Base-by-base conservation (phyloP, 306 rosid genomes). In the Corylus americana region DNA sequence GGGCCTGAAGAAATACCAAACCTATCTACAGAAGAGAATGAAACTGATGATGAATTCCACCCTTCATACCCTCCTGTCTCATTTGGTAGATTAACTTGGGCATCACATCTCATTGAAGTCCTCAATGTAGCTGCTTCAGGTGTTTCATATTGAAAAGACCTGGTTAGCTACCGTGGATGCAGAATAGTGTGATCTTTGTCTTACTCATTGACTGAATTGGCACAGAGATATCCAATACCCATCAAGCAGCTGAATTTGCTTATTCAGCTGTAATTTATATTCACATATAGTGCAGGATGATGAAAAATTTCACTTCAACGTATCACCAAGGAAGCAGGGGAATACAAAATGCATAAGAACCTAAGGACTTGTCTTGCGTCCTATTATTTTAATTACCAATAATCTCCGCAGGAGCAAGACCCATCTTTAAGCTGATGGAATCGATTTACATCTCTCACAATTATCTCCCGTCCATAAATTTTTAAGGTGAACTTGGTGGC, bases 251-350 rank as follows among this genome's bases (percentile, higher is more conserved):
- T 90, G 94, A 80, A 93, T 89, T 86, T 91, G 90, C 82, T 90
- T 95, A 83, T 95, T 95, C 35, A 93, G 83, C 83, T 90, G 96
- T 80, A 89, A 85, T 93, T 98, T 95, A 81, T 78, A 55, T 7
- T 18, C 61, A 55, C 7, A 55, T 55, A 55, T 55, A 27, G 62
- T 55, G 62, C 62, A 55, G 20, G 62, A 55, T n/a, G 62, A 55
- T 2, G 22, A 55, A 55, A 55, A 16, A 20, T 7, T 2, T 55
- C 59, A 55, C 20, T 55, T 11, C 9, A 8, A 55, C 62, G n/a
- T 55, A 55, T 55, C 62, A 55, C 22, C 62, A 55, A 10, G 22
- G 62, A 55, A 55, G 62, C 8, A 55, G 27, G 27, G 20, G 3
- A 55, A n/a, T 55, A 55, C 25, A 55, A 55, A 55, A 55, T 55